phyloP scores from a whole-genome alignment of 2,329 filamentous ascomycete genomes.

The Diaporthe sp. region DNA sequence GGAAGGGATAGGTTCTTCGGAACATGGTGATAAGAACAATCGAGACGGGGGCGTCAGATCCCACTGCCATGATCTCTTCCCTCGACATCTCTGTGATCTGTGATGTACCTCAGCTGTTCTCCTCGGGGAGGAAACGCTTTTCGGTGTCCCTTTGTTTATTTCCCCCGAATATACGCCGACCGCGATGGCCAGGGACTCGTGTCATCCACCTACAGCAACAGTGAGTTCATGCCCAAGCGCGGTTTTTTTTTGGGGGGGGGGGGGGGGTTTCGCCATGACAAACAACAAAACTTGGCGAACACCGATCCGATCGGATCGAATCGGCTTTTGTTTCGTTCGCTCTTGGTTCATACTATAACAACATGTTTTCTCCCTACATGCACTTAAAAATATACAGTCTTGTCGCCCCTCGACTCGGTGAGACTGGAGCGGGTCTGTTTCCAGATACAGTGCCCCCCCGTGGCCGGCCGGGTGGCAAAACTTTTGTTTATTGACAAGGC shows the following conservation, averaged over 20 bases:
- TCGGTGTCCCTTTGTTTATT: not conserved
- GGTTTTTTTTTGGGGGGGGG: too few species aligned
- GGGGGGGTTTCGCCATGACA: not conserved
- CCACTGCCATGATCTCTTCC: not conserved
- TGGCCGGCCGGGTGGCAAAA: not conserved
- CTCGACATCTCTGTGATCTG: not conserved
- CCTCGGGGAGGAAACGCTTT: not conserved
- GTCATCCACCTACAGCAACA: not conserved
- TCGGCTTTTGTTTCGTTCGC: conserved; percentile 13
- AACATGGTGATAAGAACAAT: not conserved
- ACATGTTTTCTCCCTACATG: not conserved
- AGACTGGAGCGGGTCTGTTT: conserved; percentile 11
- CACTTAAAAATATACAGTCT: not conserved
- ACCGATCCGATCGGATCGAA: not conserved
- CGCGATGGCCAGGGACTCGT: not conserved
- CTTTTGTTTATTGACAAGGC: conserved; percentile 11
- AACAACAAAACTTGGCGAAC: conserved; percentile 11
- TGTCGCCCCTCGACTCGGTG: not conserved
- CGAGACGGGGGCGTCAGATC: not conserved
- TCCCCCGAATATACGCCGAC: not conserved
- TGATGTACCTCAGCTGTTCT: not conserved
- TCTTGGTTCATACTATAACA: not conserved
- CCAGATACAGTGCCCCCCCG: not conserved
- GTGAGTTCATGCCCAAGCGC: not conserved
- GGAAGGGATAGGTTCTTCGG: not conserved